Conservation (phyloP, 2,329 filamentous ascomycete genomes). For the Malbranchea cinnamomea region DNA sequence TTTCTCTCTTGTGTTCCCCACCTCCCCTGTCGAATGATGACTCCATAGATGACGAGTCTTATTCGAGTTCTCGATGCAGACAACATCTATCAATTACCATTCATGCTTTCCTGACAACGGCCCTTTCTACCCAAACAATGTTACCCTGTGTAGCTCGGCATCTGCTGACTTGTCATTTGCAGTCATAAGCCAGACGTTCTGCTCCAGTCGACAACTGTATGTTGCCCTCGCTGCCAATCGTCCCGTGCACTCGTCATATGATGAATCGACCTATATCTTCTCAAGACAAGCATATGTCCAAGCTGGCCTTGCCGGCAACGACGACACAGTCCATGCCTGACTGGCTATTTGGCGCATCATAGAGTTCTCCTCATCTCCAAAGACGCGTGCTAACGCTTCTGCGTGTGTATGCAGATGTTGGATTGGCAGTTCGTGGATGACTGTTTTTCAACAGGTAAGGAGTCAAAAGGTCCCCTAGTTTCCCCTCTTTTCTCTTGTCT, state of each 20-base stretch:
- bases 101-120: constrained; percentile 41
- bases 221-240: constrained; percentile 13
- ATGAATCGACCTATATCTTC: constrained; percentile 85
- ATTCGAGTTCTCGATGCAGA: constrained; percentile 49
- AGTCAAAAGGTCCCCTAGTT: background rate
- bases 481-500: constrained; percentile 15
- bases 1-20: constrained; percentile 7
- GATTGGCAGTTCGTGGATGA: background rate
- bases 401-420: too few species aligned
- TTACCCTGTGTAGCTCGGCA: background rate
- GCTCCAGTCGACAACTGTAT: too few species aligned
- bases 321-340: constrained; percentile 40
- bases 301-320: constrained; percentile 40
- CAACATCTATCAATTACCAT: constrained; percentile 40
- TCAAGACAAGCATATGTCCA: constrained; percentile 97
- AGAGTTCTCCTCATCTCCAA: too few species aligned
- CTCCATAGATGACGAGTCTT: constrained; percentile 51
- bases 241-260: constrained; percentile 36
- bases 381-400: too few species aligned
- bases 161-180: too few species aligned
- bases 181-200: too few species aligned
- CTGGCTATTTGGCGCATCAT: constrained; percentile 6
- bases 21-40: constrained; percentile 29
- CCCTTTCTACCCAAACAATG: background rate
- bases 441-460: background rate